Evolutionary conservation across 1,284 basidiomycete species (phyloP).

Genomic region (Salmacisia buchloeana): DNA sequence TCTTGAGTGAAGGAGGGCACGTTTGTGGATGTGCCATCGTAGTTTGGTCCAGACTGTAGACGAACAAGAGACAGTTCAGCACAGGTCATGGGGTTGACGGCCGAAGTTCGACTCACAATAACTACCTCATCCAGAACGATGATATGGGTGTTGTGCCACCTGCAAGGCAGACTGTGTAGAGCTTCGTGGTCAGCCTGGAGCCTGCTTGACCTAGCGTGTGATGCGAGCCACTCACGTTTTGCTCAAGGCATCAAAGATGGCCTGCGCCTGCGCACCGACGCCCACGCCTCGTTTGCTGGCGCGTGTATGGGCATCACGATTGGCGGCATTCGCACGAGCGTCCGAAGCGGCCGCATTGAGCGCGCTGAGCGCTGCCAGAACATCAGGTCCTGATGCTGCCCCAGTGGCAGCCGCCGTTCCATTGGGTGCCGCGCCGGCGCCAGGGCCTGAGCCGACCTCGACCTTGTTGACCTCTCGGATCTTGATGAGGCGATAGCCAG

Average conservation of each 20-base stretch:
- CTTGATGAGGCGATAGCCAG: constrained; percentile 43
- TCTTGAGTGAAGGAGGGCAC: constrained; percentile 26
- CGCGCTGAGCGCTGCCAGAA: constrained; percentile 3
- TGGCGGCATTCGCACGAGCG: constrained; percentile 23
- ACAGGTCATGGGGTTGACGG: neutral
- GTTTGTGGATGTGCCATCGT: constrained; percentile 35
- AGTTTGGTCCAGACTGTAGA: constrained; percentile 28
- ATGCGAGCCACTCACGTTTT: constrained; percentile 50
- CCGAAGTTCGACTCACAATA: constrained; percentile 23
- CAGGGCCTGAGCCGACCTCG: constrained; percentile 14
- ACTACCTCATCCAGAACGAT: constrained; percentile 49
- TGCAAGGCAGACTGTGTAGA: constrained; percentile 34
- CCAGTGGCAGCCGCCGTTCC: neutral
- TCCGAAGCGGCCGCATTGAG: constrained; percentile 15
- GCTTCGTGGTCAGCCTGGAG: neutral
- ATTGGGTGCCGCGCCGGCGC: neutral
- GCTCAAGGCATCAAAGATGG: constrained; percentile 42
- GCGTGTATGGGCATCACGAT: constrained; percentile 19
- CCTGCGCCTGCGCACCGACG: constrained; percentile 30
- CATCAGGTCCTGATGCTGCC: constrained; percentile 2
- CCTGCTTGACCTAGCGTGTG: too few relatives aligned
- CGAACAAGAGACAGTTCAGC: neutral
- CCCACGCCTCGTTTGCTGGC: constrained; percentile 15
- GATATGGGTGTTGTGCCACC: constrained; percentile 47
- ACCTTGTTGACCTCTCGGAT: constrained; percentile 34